Conservation (phyloP, 768 basidiomycete species). For the Suillus ampliporus region DNA sequence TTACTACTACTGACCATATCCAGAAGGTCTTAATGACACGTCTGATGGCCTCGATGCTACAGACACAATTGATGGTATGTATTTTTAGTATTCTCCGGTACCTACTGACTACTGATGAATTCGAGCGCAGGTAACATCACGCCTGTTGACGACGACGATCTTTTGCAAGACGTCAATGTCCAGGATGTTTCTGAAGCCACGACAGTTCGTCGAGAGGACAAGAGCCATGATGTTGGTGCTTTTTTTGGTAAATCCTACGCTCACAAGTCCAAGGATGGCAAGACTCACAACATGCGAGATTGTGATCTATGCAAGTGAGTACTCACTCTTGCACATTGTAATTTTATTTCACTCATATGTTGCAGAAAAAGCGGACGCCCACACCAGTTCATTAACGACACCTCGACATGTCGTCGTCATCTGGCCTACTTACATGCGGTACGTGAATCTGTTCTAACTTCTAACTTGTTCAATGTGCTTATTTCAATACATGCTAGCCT, state of each 20-base stretch:
- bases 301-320: slow-evolving; percentile 12
- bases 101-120: no score
- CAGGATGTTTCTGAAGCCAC: slow-evolving; percentile 1
- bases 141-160: slow-evolving; percentile 16
- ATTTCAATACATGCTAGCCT: slow-evolving; percentile 13
- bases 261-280: background rate
- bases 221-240: background rate
- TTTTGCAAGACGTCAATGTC: slow-evolving; percentile 22
- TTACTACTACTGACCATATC: no score
- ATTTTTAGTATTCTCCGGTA: no score
- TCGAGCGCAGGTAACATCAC: no score
- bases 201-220: background rate
- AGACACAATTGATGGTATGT: no score
- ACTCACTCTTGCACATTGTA: background rate
- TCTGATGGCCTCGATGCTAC: no score
- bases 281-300: slow-evolving; percentile 1
- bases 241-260: background rate
- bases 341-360: background rate
- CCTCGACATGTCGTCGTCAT: slow-evolving; percentile 9
- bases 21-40: no score
- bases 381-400: slow-evolving; percentile 2
- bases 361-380: slow-evolving; percentile 3
- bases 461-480: background rate
- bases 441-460: background rate
- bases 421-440: slow-evolving; percentile 2